Percentiles rank a stretch among this genome's conserved stretches.
These are phyloP conservation scores for Tulasnella sp. DNA, from an alignment of 768 basidiomycete species.

Conservation along the genomic window DNA sequence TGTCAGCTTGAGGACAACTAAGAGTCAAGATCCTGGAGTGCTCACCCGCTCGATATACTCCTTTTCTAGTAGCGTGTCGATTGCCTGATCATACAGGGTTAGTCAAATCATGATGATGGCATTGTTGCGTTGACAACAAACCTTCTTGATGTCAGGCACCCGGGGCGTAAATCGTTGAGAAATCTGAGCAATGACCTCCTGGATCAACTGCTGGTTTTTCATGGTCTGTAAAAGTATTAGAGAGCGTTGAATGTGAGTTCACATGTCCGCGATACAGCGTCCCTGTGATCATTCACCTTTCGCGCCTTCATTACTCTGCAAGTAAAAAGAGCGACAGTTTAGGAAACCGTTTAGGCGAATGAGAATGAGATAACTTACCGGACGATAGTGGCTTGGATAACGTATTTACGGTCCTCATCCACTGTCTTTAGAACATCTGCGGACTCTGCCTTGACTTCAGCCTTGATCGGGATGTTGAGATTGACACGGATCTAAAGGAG, in stretches of 20 bases:
- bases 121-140: constrained; percentile 22
- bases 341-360: neutral
- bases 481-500: constrained; percentile 23
- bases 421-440: constrained; percentile 86
- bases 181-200: constrained; percentile 84
- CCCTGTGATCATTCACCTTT: constrained; percentile 32
- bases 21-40: neutral
- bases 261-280: neutral
- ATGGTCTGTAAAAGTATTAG: constrained; percentile 39
- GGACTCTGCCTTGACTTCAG: constrained; percentile 86
- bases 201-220: constrained; percentile 85
- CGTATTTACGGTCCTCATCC: constrained; percentile 82
- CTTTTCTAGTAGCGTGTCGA: constrained; percentile 86
- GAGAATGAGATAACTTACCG: constrained; percentile 7
- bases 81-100: constrained; percentile 36
- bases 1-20: neutral
- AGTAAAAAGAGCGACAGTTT: neutral
- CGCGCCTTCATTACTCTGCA: constrained; percentile 86
- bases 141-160: constrained; percentile 96
- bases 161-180: constrained; percentile 82
- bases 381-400: constrained; percentile 17
- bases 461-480: constrained; percentile 59
- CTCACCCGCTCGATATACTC: constrained; percentile 89
- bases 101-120: constrained; percentile 28
- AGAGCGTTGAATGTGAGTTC: neutral